phyloP scores from a whole-genome alignment of 305 asterid species.

The Solanum hybrid region DNA sequence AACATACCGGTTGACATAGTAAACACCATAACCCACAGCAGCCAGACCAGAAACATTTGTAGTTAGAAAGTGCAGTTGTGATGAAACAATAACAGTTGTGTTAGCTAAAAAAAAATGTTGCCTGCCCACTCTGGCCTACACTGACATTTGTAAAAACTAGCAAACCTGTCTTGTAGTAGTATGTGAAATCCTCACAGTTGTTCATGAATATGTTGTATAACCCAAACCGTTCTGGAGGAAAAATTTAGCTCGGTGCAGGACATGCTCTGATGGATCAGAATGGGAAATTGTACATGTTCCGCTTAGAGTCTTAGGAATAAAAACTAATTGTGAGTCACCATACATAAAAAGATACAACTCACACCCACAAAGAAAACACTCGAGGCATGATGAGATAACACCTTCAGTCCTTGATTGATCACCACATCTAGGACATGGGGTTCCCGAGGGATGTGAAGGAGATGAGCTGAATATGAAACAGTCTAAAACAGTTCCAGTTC shows the following conservation, averaged over 20 bases:
- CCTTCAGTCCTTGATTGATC: conserved; percentile 55
- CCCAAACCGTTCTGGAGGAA: conserved; percentile 69
- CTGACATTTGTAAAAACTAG: conserved; percentile 45
- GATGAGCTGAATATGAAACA: conserved; percentile 53
- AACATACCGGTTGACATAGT: conserved; percentile 47
- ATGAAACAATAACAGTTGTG: conserved; percentile 34
- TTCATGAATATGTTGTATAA: conserved; percentile 49
- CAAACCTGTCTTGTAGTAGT: conserved; percentile 82
- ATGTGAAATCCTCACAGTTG: conserved; percentile 85
- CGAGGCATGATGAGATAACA: conserved; percentile 80
- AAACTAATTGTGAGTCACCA: conserved; percentile 38
- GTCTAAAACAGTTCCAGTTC: conserved; percentile 71
- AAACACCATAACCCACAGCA: conserved; percentile 46
- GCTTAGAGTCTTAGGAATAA: conserved; percentile 68
- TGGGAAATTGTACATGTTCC: conserved; percentile 72
- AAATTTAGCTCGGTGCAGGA: conserved; percentile 49
- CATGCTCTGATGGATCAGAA: conserved; percentile 56
- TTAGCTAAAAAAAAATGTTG: conserved; percentile 51
- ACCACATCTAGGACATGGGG: conserved; percentile 70
- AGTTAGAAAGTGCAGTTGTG: not conserved
- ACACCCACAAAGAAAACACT: conserved; percentile 63
- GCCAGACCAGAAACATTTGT: conserved; percentile 36
- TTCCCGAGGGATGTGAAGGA: conserved; percentile 34
- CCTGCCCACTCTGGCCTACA: conserved; percentile 81
- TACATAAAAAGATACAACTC: conserved; percentile 61